Percentiles rank a stretch among this genome's conserved stretches.
Conservation (phyloP, 176 grass and related monocot genomes). For the Paspalum notatum region DNA sequence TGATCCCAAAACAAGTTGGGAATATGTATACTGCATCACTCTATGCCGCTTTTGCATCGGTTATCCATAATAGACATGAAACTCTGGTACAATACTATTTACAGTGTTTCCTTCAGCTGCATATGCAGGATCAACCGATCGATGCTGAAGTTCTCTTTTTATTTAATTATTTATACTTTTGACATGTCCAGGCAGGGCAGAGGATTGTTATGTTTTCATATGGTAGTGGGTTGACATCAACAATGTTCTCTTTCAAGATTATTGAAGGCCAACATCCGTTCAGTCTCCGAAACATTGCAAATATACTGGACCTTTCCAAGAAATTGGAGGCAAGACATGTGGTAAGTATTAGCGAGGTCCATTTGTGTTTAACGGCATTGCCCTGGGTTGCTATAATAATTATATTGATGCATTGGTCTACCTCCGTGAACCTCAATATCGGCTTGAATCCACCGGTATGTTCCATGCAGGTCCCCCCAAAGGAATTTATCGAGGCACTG, state of each 20-base stretch:
- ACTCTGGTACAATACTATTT: slow-evolving; percentile 56
- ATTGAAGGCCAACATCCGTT: slow-evolving; percentile 75
- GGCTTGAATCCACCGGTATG: neutral
- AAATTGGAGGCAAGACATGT: slow-evolving; percentile 79
- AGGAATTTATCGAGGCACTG: slow-evolving; percentile 74
- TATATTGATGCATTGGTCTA: neutral
- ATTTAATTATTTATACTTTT: no score
- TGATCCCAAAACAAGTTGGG: slow-evolving; percentile 92
- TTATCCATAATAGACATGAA: slow-evolving; percentile 78
- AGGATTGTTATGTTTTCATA: slow-evolving; percentile 98
- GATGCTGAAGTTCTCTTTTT: neutral
- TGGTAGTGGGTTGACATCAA: slow-evolving; percentile 89
- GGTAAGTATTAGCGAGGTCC: slow-evolving; percentile 39
- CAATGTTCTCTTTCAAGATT: slow-evolving; percentile 93
- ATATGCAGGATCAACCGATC: neutral
- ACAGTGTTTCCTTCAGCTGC: neutral
- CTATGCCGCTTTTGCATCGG: slow-evolving; percentile 90
- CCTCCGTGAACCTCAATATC: neutral
- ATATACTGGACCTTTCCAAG: slow-evolving; percentile 61
- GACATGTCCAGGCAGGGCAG: slow-evolving; percentile 59
- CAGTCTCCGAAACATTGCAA: slow-evolving; percentile 67
- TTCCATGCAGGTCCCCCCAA: slow-evolving; percentile 54
- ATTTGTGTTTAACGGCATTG: neutral
- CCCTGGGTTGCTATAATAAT: neutral
- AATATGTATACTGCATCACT: slow-evolving; percentile 99